Percentiles rank a stretch among this genome's conserved stretches.
Evolutionary conservation across 129 eudicot species (phyloP).

Genomic region (Centella asiatica): DNA sequence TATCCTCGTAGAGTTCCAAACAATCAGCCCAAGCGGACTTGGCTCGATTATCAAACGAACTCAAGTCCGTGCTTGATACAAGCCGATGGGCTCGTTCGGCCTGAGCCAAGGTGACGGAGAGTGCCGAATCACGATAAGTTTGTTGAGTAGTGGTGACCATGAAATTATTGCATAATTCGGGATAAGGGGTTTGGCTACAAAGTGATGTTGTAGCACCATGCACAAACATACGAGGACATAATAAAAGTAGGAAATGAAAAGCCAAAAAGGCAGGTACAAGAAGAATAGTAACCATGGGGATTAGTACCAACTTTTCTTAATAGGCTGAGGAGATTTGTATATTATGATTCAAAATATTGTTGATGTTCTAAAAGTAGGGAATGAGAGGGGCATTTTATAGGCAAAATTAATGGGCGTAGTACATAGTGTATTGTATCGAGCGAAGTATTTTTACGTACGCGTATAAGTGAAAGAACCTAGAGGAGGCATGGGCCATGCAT

Average conservation of each 20-base stretch:
- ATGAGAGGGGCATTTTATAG: too few species aligned
- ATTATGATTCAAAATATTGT: too few species aligned
- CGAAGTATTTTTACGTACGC: too few species aligned
- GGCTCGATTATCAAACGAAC: constrained; percentile 32
- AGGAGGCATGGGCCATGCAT: too few species aligned
- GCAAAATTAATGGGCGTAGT: too few species aligned
- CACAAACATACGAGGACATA: constrained; percentile 19
- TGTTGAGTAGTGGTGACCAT: constrained; percentile 19
- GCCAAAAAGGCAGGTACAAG: constrained; percentile 17
- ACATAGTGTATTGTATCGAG: too few species aligned
- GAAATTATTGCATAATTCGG: constrained; percentile 51
- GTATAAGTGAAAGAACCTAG: too few species aligned
- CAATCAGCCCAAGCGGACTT: constrained; percentile 60
- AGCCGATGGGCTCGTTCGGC: constrained; percentile 40
- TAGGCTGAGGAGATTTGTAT: constrained; percentile 9
- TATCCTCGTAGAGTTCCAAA: constrained; percentile 57
- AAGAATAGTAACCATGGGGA: constrained; percentile 27
- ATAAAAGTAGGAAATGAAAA: constrained; percentile 16
- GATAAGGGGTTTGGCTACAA: constrained; percentile 53
- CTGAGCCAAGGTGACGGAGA: constrained; percentile 36
- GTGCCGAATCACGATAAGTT: constrained; percentile 30
- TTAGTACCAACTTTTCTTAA: neutral
- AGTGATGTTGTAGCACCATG: constrained; percentile 33
- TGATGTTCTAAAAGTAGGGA: too few species aligned
- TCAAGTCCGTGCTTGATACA: constrained; percentile 40